phyloP scores from a whole-genome alignment of 2,329 filamentous ascomycete genomes.

The Shiraia sp. region DNA sequence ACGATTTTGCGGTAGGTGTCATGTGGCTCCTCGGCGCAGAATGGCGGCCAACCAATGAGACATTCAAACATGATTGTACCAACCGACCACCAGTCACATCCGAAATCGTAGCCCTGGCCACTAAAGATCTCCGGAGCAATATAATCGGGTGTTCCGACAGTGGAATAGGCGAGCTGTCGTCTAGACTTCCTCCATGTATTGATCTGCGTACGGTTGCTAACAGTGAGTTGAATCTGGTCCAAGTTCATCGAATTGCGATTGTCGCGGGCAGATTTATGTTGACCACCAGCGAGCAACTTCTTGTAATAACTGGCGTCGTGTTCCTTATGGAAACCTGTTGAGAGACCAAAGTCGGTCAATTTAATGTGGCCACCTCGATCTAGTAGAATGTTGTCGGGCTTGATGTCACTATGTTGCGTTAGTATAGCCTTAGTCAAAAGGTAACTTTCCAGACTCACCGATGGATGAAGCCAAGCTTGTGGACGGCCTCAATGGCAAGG shows the following conservation, averaged over 20 bases:
- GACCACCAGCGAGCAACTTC: constrained; percentile 78
- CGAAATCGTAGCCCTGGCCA: constrained; percentile 91
- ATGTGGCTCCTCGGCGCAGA: constrained; percentile 96
- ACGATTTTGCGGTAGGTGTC: constrained; percentile 99
- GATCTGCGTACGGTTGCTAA: constrained; percentile 96
- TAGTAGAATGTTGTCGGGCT: constrained; percentile 96
- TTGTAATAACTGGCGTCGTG: constrained; percentile 99
- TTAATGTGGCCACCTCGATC: constrained; percentile 97
- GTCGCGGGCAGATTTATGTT: constrained; percentile 51
- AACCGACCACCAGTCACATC: constrained; percentile 99
- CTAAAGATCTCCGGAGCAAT: constrained; percentile 99
- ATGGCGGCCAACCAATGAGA: constrained; percentile 96
- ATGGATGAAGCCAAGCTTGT: constrained; percentile 97
- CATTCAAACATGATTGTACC: constrained; percentile 99
- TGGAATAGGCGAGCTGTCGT: constrained; percentile 95
- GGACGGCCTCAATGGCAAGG: constrained; percentile 96
- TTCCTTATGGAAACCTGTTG: constrained; percentile 95
- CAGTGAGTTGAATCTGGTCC: constrained; percentile 96
- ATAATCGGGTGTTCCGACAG: constrained; percentile 96
- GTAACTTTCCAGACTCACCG: constrained; percentile 63
- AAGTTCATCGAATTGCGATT: constrained; percentile 94
- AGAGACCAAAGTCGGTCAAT: constrained; percentile 95
- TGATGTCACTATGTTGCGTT: constrained; percentile 77
- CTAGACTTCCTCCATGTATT: constrained; percentile 98
- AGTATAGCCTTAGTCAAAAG: constrained; percentile 9